Evolutionary conservation across 1,284 basidiomycete genomes (phyloP), one percentile per base, ranked within the genome.

Genomic region (Leccinum subfulvum): DNA sequence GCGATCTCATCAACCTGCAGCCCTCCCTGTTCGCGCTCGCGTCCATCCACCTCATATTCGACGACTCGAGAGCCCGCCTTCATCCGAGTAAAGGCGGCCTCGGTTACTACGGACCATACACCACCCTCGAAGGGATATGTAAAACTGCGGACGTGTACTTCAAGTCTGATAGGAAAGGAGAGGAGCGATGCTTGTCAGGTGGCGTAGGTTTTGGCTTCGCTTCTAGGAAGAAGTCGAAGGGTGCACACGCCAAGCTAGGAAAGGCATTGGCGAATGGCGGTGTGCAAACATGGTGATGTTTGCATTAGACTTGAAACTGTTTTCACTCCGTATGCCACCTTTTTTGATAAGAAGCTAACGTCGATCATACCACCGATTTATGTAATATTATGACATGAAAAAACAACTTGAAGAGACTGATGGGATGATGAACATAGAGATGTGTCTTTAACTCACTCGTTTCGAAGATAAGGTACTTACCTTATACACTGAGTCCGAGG

Each of bases 1-100:
- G 83, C 41, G 86, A 87, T 62, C 68, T 88, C 11, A 69, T 88
- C 51, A 87, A 85, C 69, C 77, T 92, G 26, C 90, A 91, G 68
- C 89, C 90, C 1, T 79, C 89, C 2, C 76, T 89, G 44, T 90
- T 87, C 71, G 78, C 80, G 10, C 78, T 92, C n/a, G 82, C 81
- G 5, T 77, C 78, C 56, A 78, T 88, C 8, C 90, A 91, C 68
- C 75, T 90, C 56, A 79, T 90, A 52, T 89, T 90, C 67, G 87
- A 90, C 65, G 88, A 90, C 70, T 84, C 86, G 13, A 81, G 85
- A 33, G 89, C 90, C 16, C 81, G 87, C 1, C 70, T 82, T 52
- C 63, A 82, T 9, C 83, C 87, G 0, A 76, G 78, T 59, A 77
- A 84, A 58, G 89, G 88, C 4, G 89, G 89, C 3, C 77, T 91